These are phyloP conservation scores for Exidia glandulosa DNA, from an alignment of 768 basidiomycete genomes.

Conservation along the genomic window DNA sequence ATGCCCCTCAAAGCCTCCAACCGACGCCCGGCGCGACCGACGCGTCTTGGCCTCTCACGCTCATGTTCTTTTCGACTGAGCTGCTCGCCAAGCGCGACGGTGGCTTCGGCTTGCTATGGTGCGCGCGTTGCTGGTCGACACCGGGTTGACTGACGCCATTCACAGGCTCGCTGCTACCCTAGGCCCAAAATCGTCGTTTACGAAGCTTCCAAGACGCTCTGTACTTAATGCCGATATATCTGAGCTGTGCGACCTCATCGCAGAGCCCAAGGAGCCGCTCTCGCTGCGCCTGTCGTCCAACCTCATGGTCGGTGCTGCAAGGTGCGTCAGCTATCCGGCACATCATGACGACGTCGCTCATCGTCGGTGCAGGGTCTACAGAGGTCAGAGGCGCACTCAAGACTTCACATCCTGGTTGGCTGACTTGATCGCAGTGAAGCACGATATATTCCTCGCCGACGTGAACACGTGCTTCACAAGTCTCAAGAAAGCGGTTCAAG, in stretches of 20 bases:
- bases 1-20: no score
- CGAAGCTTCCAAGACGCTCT: constrained; percentile 69
- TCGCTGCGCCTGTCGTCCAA: constrained; percentile 82
- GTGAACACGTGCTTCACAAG: constrained; percentile 67
- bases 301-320: constrained; percentile 78
- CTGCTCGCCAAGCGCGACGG: constrained; percentile 72
- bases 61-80: constrained; percentile 84
- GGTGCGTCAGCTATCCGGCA: constrained; percentile 35
- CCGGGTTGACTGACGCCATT: background rate
- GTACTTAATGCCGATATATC: constrained; percentile 78
- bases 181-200: constrained; percentile 79
- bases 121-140: constrained; percentile 2
- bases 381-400: constrained; percentile 22
- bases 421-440: constrained; percentile 45
- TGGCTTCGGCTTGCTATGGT: constrained; percentile 87
- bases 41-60: background rate
- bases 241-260: constrained; percentile 70
- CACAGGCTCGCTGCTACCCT: constrained; percentile 83
- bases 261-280: constrained; percentile 74
- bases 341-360: constrained; percentile 12
- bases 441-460: constrained; percentile 73
- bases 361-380: constrained; percentile 30
- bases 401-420: background rate
- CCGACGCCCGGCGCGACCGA: no score
- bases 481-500: constrained; percentile 68